These are phyloP conservation scores for Pythium sp. DNA, from an alignment of 352 stramenopile genomes.

Conservation along the genomic window DNA sequence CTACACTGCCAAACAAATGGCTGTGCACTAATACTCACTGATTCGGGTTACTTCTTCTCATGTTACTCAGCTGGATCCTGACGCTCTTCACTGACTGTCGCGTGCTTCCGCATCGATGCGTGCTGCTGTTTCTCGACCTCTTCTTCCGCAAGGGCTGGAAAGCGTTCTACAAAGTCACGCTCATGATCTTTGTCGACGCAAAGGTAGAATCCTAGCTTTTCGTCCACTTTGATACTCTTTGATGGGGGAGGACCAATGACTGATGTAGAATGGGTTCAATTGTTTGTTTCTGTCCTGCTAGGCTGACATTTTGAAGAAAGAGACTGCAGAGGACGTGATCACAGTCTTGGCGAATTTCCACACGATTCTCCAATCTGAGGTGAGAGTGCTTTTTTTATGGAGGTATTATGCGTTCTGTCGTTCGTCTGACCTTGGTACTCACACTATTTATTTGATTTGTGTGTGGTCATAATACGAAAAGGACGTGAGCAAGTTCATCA, in stretches of 20 bases:
- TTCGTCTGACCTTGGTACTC: background rate
- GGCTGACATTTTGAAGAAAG: conserved; percentile 11
- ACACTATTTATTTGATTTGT: background rate
- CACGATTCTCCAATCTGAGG: background rate
- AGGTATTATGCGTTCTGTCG: too few species aligned
- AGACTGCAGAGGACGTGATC: conserved; percentile 7
- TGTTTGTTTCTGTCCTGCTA: background rate
- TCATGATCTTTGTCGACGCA: conserved; percentile 36
- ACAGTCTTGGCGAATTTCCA: background rate
- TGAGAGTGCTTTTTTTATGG: too few species aligned
- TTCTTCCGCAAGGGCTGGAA: conserved; percentile 55
- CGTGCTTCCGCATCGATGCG: conserved; percentile 34
- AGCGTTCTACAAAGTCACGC: conserved; percentile 39
- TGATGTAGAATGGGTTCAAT: background rate
- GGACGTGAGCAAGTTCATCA: conserved; percentile 35
- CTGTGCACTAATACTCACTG: background rate
- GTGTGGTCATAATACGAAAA: conserved; percentile 24
- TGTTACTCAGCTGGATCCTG: conserved; percentile 37
- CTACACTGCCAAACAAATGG: background rate
- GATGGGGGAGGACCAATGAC: background rate
- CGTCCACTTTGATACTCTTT: background rate
- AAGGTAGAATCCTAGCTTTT: conserved; percentile 23
- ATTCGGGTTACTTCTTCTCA: background rate
- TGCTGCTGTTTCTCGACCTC: conserved; percentile 40
- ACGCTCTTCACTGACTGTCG: conserved; percentile 53